phyloP scores from a whole-genome alignment of 179 eudicot genomes.

The Spinacia oleracea region DNA sequence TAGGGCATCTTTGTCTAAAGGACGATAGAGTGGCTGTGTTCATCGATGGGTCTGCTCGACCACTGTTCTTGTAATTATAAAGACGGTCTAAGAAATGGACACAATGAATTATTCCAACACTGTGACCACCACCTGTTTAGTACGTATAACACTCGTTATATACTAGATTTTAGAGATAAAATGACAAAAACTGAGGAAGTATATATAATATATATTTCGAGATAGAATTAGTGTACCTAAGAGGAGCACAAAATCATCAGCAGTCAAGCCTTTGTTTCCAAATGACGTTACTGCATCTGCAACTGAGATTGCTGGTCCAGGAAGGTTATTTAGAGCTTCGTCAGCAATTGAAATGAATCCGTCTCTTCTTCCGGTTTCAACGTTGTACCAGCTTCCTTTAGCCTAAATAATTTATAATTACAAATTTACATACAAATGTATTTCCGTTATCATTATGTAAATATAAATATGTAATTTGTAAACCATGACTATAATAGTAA shows the following conservation, averaged over 20 bases:
- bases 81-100: slow-evolving; percentile 39
- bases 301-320: slow-evolving; percentile 41
- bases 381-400: slow-evolving; percentile 43
- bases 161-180: too few relatives aligned
- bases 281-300: slow-evolving; percentile 22
- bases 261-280: slow-evolving; percentile 28
- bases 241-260: slow-evolving; percentile 43
- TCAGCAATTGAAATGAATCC: slow-evolving; percentile 30
- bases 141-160: neutral
- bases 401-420: slow-evolving; percentile 22
- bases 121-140: slow-evolving; percentile 46
- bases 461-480: too few relatives aligned
- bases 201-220: neutral
- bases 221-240: slow-evolving; percentile 27
- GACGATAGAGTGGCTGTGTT: slow-evolving; percentile 1
- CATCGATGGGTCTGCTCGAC: slow-evolving; percentile 46
- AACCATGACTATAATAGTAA: too few relatives aligned
- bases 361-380: slow-evolving; percentile 56
- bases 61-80: slow-evolving; percentile 40
- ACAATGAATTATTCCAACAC: slow-evolving; percentile 51
- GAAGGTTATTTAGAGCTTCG: slow-evolving; percentile 35
- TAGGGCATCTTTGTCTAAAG: slow-evolving; percentile 38
- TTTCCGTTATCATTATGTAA: too few relatives aligned
- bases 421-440: too few relatives aligned
- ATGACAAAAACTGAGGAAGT: neutral